Base-by-base conservation (phyloP, 768 basidiomycete species). In the Chiua virens region DNA sequence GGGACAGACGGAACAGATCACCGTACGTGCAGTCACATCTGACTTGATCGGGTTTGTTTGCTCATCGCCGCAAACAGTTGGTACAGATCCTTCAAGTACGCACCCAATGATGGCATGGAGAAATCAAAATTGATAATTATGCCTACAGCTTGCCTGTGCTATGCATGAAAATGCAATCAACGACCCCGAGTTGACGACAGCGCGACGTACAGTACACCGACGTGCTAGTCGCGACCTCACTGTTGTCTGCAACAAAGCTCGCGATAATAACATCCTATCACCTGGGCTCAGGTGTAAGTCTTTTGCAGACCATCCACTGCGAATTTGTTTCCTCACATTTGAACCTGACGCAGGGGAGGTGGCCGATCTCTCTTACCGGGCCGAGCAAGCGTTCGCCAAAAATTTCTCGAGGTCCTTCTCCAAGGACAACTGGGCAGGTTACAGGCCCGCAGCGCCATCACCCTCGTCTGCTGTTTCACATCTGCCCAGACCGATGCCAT, bases 151-250 rank as follows among this genome's bases (percentile, higher is more conserved):
- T 34, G 62, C 63, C 3, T 53, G 49, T 34, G 60, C 60, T 5
- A 50, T 64, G 63, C 63, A 63, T 8, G 54, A 66, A 53, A 63
- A 45, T n/a, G 61, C 57, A 13, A 13, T 63, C 45, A 63, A 50
- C 2, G 57, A 59, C 21, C 20, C 34, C 8, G 1, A 7, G 13
- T 52, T 64, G 49, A 37, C 57, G 22, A 7, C 2, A 5, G 3
- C 20, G 2, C 22, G 57, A 35, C 60, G 42, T 18, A 40, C 47
- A 23, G 5, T n/a, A 6, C 49, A 66, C 14, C 14, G 52, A 3
- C 35, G 60, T 28, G 51, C 62, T 8, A 45, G 42, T 3, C 27
- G 41, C 23, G 10, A 28, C 22, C 47, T 64, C 34, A 34, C 34
- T 5, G 34, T 34, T 17, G 15, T 17, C 17, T 63, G 47, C 25